Evolutionary conservation across 2,329 filamentous ascomycete species (phyloP).

Genomic region (Didymella segeticola): DNA sequence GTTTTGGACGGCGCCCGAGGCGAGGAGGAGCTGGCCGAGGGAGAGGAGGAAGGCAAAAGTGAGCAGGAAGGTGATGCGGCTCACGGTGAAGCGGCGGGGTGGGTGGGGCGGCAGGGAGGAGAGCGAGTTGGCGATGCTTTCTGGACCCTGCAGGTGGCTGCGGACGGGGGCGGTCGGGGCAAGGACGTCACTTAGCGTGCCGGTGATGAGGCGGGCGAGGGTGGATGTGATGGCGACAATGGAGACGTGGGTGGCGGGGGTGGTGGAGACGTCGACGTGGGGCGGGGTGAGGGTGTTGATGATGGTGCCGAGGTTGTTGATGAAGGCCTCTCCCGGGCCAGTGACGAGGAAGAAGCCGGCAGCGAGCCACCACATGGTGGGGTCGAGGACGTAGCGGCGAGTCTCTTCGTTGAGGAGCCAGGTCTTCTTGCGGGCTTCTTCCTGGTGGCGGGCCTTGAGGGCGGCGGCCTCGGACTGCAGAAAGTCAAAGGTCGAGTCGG

Average conservation of each 20-base stretch:
- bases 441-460: conserved; percentile 55
- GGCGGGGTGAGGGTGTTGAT: conserved; percentile 80
- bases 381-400: conserved; percentile 79
- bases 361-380: conserved; percentile 95
- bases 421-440: conserved; percentile 77
- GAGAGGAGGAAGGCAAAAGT: conserved; percentile 75
- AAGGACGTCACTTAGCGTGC: conserved; percentile 85
- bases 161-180: conserved; percentile 64
- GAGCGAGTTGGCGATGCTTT: conserved; percentile 52
- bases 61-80: conserved; percentile 81
- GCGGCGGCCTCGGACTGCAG: conserved; percentile 55
- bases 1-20: conserved; percentile 75
- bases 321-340: conserved; percentile 95
- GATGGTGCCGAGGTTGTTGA: conserved; percentile 95
- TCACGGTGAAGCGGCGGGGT: conserved; percentile 63
- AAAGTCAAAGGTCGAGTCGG: conserved; percentile 56
- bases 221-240: conserved; percentile 92
- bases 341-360: conserved; percentile 90
- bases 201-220: conserved; percentile 85
- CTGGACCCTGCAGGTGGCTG: conserved; percentile 62
- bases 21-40: conserved; percentile 77
- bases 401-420: conserved; percentile 94
- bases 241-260: conserved; percentile 86
- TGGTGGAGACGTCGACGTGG: conserved; percentile 64
- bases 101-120: conserved; percentile 39